A percentile compares a stretch with the other conserved stretches of the same genome.
These are phyloP conservation scores for Pseudocercospora musae DNA, from an alignment of 2,329 filamentous ascomycete species.

Conservation along the genomic window DNA sequence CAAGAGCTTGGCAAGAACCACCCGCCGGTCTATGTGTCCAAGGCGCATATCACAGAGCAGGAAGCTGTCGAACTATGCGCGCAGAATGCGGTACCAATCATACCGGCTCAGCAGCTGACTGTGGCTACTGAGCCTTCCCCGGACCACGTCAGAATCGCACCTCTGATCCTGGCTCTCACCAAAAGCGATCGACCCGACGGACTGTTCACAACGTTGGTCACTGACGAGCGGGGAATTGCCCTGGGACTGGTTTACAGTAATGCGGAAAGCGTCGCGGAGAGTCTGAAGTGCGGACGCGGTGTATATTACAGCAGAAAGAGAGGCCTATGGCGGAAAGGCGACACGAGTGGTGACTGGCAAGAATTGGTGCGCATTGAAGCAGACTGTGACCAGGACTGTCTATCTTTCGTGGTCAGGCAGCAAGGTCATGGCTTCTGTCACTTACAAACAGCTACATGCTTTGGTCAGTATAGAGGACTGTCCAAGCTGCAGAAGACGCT, in stretches of 20 bases:
- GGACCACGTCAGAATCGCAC: conserved; percentile 62
- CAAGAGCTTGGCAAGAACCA: conserved; percentile 49
- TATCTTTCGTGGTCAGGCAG: conserved; percentile 86
- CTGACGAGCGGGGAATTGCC: conserved; percentile 78
- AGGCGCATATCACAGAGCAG: conserved; percentile 40
- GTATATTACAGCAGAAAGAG: conserved; percentile 97
- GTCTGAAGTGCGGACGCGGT: conserved; percentile 73
- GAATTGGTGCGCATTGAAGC: conserved; percentile 78
- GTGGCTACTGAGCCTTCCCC: conserved; percentile 59
- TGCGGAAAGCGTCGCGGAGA: conserved; percentile 82
- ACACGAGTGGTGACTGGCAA: conserved; percentile 90
- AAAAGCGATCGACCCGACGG: conserved; percentile 79
- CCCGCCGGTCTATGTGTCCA: conserved; percentile 52
- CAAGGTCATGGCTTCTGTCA: conserved; percentile 90
- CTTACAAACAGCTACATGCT: conserved; percentile 86
- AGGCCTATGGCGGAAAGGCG: conserved; percentile 94
- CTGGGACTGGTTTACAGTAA: conserved; percentile 94
- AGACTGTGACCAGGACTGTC: conserved; percentile 90
- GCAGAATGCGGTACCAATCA: conserved; percentile 62
- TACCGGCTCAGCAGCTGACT: conserved; percentile 69
- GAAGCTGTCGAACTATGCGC: conserved; percentile 42
- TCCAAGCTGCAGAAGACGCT: conserved; percentile 85
- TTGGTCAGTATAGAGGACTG: conserved; percentile 78
- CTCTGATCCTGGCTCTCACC: conserved; percentile 70
- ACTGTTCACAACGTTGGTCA: conserved; percentile 84